Conservation (phyloP, 257 asterid genomes). For the Nicotiana tabacum region DNA sequence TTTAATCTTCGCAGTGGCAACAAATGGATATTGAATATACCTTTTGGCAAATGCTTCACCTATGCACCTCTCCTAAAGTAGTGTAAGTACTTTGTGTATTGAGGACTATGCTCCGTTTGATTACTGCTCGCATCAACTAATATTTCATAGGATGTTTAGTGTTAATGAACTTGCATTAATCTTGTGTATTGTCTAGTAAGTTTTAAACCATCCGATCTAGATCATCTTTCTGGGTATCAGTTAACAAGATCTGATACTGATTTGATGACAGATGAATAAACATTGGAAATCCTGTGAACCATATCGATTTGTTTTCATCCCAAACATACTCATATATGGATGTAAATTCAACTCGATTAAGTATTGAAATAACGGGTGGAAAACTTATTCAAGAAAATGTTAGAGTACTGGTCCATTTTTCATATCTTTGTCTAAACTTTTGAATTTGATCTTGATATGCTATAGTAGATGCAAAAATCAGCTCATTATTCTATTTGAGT, state of each 20-base stretch:
- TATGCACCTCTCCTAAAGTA: conserved; percentile 96
- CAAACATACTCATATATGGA: not conserved
- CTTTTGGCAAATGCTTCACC: conserved; percentile 98
- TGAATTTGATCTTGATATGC: not conserved
- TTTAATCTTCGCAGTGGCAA: conserved; percentile 67
- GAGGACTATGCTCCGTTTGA: not conserved
- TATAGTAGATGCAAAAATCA: not conserved
- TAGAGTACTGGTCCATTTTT: not conserved
- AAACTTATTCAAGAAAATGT: not conserved
- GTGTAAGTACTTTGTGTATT: conserved; percentile 62
- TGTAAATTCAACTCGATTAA: not conserved
- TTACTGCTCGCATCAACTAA: not conserved
- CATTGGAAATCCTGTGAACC: not conserved
- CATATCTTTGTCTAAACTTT: not conserved
- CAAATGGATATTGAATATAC: conserved; percentile 99
- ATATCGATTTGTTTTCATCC: not conserved
- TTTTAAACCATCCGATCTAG: not conserved
- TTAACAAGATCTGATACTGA: not conserved
- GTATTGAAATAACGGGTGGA: not conserved
- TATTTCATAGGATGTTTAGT: not conserved
- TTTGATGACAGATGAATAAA: not conserved
- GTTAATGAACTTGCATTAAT: not conserved
- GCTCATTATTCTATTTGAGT: not conserved
- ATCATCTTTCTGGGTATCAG: not conserved
- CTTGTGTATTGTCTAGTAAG: not conserved